A percentile compares a stretch with the other conserved stretches of the same genome.
phyloP scores from a whole-genome alignment of 2,329 filamentous ascomycete genomes.

The Diaporthe nobilis region DNA sequence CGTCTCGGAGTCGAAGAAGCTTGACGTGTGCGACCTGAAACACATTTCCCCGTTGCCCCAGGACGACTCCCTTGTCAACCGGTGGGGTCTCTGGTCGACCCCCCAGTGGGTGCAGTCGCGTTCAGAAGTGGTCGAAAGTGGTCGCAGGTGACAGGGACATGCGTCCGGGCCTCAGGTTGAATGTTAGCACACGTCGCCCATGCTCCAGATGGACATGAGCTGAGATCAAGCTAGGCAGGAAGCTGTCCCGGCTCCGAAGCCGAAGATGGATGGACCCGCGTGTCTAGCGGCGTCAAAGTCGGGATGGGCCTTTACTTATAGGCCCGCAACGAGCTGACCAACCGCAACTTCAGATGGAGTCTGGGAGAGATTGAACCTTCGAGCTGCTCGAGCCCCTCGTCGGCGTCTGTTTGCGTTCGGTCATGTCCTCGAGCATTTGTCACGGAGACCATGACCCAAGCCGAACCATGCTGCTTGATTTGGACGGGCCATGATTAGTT shows the following conservation, averaged over 20 bases:
- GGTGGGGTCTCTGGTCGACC: constrained; percentile 8
- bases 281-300: constrained; percentile 16
- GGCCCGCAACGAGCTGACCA: constrained; percentile 2
- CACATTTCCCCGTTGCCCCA: constrained; percentile 33
- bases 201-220: background rate
- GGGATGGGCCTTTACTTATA: background rate
- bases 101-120: background rate
- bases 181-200: background rate
- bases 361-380: constrained; percentile 31
- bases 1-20: constrained; percentile 29
- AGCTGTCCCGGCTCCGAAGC: constrained; percentile 27
- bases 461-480: background rate
- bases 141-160: constrained; percentile 12
- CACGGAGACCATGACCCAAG: background rate
- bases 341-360: constrained; percentile 23
- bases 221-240: constrained; percentile 8
- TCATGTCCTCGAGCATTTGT: background rate
- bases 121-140: constrained; percentile 3
- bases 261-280: constrained; percentile 6
- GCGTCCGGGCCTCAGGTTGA: background rate
- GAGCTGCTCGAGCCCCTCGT: constrained; percentile 15
- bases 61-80: constrained; percentile 16
- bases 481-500: background rate
- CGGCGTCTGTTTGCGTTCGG: constrained; percentile 4
- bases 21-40: constrained; percentile 38